phyloP scores from a whole-genome alignment of 2,329 filamentous ascomycete genomes.

The Fusarium coffeatum region DNA sequence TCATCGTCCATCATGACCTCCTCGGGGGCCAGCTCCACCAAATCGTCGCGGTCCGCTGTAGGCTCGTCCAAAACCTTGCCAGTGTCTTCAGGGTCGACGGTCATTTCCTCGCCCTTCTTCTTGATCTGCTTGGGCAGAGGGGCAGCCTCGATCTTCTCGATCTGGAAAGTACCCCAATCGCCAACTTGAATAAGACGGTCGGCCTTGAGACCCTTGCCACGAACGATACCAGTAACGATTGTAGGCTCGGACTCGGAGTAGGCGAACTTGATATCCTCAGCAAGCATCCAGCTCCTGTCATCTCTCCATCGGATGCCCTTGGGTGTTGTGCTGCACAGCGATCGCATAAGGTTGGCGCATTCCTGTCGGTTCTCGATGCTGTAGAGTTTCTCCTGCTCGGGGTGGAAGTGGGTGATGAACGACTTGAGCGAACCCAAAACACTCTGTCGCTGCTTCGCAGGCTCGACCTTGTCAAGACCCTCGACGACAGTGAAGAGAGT shows the following conservation, averaged over 20 bases:
- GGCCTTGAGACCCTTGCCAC: slow-evolving; percentile 87
- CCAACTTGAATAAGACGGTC: slow-evolving; percentile 91
- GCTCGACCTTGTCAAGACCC: slow-evolving; percentile 80
- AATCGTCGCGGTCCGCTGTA: slow-evolving; percentile 82
- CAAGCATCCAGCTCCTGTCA: slow-evolving; percentile 93
- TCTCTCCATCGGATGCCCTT: slow-evolving; percentile 97
- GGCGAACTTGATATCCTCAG: slow-evolving; percentile 83
- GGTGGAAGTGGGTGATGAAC: slow-evolving; percentile 94
- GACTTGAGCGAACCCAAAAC: slow-evolving; percentile 87
- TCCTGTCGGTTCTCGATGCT: slow-evolving; percentile 90
- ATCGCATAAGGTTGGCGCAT: slow-evolving; percentile 88
- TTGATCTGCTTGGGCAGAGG: slow-evolving; percentile 72
- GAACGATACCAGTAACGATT: slow-evolving; percentile 83
- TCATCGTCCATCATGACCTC: slow-evolving; percentile 80
- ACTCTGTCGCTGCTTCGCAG: slow-evolving; percentile 80
- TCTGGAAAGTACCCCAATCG: slow-evolving; percentile 93
- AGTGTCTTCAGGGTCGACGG: slow-evolving; percentile 69
- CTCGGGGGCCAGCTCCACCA: slow-evolving; percentile 87
- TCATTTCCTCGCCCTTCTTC: slow-evolving; percentile 77
- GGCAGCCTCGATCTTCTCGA: slow-evolving; percentile 86
- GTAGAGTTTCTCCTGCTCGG: slow-evolving; percentile 89
- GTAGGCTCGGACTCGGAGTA: slow-evolving; percentile 70
- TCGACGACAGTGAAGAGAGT: slow-evolving; percentile 90
- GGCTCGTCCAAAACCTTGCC: slow-evolving; percentile 75
- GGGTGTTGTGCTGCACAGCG: slow-evolving; percentile 89